phyloP scores from a whole-genome alignment of 2,329 filamentous ascomycete species.

The Microdochium bolleyi region DNA sequence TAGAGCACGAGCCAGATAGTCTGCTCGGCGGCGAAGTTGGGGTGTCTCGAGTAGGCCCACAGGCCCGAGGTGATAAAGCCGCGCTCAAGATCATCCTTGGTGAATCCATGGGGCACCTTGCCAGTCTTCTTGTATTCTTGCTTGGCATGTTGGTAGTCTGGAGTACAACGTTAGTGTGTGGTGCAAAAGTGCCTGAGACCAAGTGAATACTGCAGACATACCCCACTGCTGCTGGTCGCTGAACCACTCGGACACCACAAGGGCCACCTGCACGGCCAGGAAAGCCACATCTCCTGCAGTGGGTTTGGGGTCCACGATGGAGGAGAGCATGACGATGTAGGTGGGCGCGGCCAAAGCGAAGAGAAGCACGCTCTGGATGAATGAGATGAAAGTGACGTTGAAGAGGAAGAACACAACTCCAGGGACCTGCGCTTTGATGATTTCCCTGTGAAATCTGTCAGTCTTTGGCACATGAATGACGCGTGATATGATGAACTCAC shows the following conservation, averaged over 20 bases:
- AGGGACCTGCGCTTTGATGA: slow-evolving; percentile 60
- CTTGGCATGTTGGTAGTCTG: slow-evolving; percentile 78
- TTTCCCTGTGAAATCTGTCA: slow-evolving; percentile 41
- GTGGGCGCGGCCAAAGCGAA: slow-evolving; percentile 67
- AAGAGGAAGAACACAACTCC: slow-evolving; percentile 68
- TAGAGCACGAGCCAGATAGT: slow-evolving; percentile 83
- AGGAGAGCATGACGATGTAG: slow-evolving; percentile 72
- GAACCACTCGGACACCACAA: slow-evolving; percentile 63
- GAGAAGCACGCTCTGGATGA: slow-evolving; percentile 75
- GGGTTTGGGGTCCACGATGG: slow-evolving; percentile 48
- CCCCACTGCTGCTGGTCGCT: slow-evolving; percentile 92
- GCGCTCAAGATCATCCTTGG: slow-evolving; percentile 72
- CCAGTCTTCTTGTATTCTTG: slow-evolving; percentile 63
- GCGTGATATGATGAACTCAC: slow-evolving; percentile 22
- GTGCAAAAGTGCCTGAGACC: neutral
- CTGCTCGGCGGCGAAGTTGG: slow-evolving; percentile 93
- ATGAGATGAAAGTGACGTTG: slow-evolving; percentile 83
- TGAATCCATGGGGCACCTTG: slow-evolving; percentile 58
- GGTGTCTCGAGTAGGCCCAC: slow-evolving; percentile 84
- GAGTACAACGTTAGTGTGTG: slow-evolving; percentile 4
- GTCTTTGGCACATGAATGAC: slow-evolving; percentile 1
- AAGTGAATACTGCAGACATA: slow-evolving; percentile 25
- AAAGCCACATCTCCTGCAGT: slow-evolving; percentile 39
- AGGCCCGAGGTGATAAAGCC: slow-evolving; percentile 81
- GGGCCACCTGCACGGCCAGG: slow-evolving; percentile 33